Evolutionary conservation across 306 rosid species (phyloP).

Genomic region (Casuarina glauca): DNA sequence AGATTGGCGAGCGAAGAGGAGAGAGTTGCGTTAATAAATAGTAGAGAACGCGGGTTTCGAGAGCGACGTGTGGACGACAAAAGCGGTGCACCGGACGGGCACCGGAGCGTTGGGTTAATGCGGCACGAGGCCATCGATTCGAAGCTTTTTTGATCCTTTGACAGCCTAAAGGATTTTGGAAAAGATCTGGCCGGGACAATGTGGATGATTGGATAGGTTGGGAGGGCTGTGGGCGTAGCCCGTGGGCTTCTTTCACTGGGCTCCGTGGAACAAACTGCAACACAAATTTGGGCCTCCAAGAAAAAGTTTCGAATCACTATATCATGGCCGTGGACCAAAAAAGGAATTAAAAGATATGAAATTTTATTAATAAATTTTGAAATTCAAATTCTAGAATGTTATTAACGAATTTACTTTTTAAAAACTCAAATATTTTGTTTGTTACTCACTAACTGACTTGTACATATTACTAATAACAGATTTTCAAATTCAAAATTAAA

Average conservation of each 20-base stretch:
- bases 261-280: too few relatives aligned
- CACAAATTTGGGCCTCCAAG: too few relatives aligned
- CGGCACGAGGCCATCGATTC: constrained; percentile 40
- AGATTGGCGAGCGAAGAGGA: background rate
- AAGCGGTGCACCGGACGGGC: constrained; percentile 38
- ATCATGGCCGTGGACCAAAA: too few relatives aligned
- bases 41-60: constrained; percentile 29
- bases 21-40: constrained; percentile 8
- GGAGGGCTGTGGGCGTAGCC: background rate
- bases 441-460: too few relatives aligned
- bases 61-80: constrained; percentile 22
- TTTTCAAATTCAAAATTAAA: too few relatives aligned
- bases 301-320: too few relatives aligned
- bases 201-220: background rate
- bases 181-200: background rate
- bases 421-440: too few relatives aligned
- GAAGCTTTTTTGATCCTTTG: background rate
- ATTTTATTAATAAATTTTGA: too few relatives aligned
- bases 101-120: constrained; percentile 29
- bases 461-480: too few relatives aligned
- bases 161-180: background rate
- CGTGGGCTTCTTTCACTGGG: background rate
- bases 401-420: too few relatives aligned
- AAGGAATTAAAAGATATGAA: too few relatives aligned
- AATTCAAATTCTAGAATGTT: too few relatives aligned